These are phyloP conservation scores for Penicillium vulpinum DNA, from an alignment of 2,329 filamentous ascomycete species.

Conservation along the genomic window DNA sequence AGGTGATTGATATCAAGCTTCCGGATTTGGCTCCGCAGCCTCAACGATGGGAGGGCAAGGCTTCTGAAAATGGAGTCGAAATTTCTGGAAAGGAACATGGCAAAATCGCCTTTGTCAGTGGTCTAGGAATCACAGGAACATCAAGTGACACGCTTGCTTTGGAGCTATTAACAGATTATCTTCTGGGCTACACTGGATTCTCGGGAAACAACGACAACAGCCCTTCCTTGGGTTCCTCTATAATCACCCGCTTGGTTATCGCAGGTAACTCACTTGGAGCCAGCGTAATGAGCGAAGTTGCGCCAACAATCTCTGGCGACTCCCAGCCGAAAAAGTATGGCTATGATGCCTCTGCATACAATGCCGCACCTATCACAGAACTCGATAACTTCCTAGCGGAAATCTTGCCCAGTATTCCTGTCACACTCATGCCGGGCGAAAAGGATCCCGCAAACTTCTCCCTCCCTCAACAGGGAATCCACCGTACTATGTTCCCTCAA, in stretches of 20 bases:
- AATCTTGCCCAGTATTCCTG: constrained; percentile 79
- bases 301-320: constrained; percentile 42
- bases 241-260: constrained; percentile 82
- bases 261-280: constrained; percentile 80
- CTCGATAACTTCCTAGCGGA: constrained; percentile 80
- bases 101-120: constrained; percentile 87
- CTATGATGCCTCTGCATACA: constrained; percentile 87
- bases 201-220: constrained; percentile 52
- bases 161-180: constrained; percentile 78
- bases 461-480: constrained; percentile 89
- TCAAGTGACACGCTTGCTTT: constrained; percentile 73
- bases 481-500: constrained; percentile 84
- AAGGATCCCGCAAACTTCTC: constrained; percentile 86
- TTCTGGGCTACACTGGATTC: constrained; percentile 76
- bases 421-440: constrained; percentile 83
- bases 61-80: constrained; percentile 45
- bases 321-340: constrained; percentile 77
- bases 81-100: constrained; percentile 40
- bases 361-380: constrained; percentile 77
- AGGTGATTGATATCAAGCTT: constrained; percentile 85
- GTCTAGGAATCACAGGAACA: constrained; percentile 76
- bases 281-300: constrained; percentile 30
- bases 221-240: constrained; percentile 34
- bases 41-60: constrained; percentile 65
- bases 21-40: constrained; percentile 84